Base-by-base conservation (phyloP, 805 yeast genomes). In the Nakazawaea wickerhamii region DNA sequence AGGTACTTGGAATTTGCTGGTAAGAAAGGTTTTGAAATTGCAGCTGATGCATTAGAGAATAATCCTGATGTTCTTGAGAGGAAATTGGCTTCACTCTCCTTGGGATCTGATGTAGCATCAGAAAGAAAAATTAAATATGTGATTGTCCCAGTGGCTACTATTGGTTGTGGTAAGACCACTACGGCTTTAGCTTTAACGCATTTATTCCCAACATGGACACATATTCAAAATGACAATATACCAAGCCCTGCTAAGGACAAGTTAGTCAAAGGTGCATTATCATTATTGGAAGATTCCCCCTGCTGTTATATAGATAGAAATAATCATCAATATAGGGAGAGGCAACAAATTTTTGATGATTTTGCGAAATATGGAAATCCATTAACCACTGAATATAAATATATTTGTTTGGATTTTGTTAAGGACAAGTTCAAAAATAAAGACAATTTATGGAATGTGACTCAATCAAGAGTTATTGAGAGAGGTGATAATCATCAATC, bases 101-200 rank as follows among this genome's bases (percentile, higher is more conserved):
- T 41, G 11, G 30, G 36, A 38, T 5, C 32, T 52, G 40, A 46
- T 45, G n/a, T 36, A n/a, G n/a, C 53, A 31, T 48, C 47, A 30
- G 66, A 61, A 21, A 58, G 62, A 4, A 65, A 64, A 25, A 10
- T 15, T 5, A 81, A 80, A 50, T 83, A 77, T 55, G 72, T 86
- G 0, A 54, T 93, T 3, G 75, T 88, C 1, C 91, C 98, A 0
- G 77, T 90, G 3, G 89, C 97, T 0, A 88, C 95, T 0, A 75
- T 91, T 40, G 98, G 98, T 0, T 87, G 96, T 60, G 99, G 99
- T 6, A 93, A 93, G 57, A 89, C 97, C 0, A 88, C 97, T 0
- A 75, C 85, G 0, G 77, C 85, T 5, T 57, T 76, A 27, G 79
- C 90, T 0, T 64, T 93, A 31, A 48, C 54, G 0, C 54, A 68